Evolutionary conservation across 2,329 filamentous ascomycete species (phyloP), one percentile per base, ranked within the genome.

Genomic region (Cercospora sesami): DNA sequence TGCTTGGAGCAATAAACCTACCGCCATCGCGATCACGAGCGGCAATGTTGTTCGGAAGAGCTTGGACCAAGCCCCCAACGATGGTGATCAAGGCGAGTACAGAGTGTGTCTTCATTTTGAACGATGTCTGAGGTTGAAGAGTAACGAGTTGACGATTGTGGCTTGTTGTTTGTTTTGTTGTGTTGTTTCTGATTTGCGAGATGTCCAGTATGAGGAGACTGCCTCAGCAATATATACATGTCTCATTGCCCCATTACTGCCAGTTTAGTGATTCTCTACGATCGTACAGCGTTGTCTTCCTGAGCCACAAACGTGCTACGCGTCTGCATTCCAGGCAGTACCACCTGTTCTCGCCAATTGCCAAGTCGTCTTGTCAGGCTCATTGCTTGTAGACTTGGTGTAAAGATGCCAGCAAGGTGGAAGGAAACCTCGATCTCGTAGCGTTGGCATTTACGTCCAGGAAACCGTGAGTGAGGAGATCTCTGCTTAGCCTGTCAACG

Each of bases 81-180:
- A 59, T 3, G 2, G 55, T 36, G 55, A 59, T 36, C 55, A 59
- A 36, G 55, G 55, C 30, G 55, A 59, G 55, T 21, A 59, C 30
- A 23, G 55, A 59, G 16, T 59, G 55, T 23, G 55, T n/a, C 55
- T 59, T 59, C 55, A 59, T 59, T n/a, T 18, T 59, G 55, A 31
- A 23, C 30, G 9, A 59, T 36, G 28, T 31, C 7, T 33, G 55
- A 23, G 16, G n/a, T 59, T 23, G 30, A 36, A 23, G 23, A 4
- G 55, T 33, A 59, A 12, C 31, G 55, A 36, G 8, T 21, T 21
- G 28, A 59, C 30, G 30, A 18, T 59, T 59, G 28, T 36, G 12
- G n/a, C 23, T 2, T 33, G 4, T 59, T 36, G 9, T 31, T 59
- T 21, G 7, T 16, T 10, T 12, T 31, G 55, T 33, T 12, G 2